These are phyloP conservation scores for Chrysopogon serrulatus DNA, from an alignment of 176 grass and related monocot species.

Conservation along the genomic window DNA sequence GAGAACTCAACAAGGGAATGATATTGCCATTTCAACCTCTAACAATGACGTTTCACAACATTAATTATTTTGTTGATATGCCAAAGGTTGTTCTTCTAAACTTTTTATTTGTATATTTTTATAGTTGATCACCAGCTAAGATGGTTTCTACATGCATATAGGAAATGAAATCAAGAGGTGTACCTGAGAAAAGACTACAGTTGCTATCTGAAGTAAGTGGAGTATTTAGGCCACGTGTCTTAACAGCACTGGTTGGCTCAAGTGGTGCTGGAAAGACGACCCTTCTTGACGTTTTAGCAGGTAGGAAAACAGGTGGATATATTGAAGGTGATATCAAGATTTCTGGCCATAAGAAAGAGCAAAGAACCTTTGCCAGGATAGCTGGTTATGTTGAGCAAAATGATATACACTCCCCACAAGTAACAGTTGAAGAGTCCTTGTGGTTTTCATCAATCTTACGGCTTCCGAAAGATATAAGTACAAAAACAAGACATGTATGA, in stretches of 20 bases:
- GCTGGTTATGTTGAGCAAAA: conserved; percentile 90
- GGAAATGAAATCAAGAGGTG: conserved; percentile 53
- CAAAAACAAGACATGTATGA: conserved; percentile 49
- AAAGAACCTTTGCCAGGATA: conserved; percentile 69
- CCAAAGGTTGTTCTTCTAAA: conserved; percentile 49
- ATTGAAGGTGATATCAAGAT: conserved; percentile 73
- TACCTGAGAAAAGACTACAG: conserved; percentile 51
- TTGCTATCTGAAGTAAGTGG: conserved; percentile 60
- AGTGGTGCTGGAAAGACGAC: conserved; percentile 86
- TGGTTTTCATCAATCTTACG: conserved; percentile 72
- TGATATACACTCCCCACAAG: conserved; percentile 81
- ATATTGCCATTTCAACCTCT: conserved; percentile 65
- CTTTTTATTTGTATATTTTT: background rate
- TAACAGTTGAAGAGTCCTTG: conserved; percentile 74
- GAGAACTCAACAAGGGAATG: conserved; percentile 44
- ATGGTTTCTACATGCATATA: conserved; percentile 10
- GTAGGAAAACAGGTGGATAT: conserved; percentile 69
- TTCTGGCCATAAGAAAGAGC: conserved; percentile 65
- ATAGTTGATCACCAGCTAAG: background rate
- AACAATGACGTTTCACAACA: conserved; percentile 64
- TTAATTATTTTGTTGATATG: conserved; percentile 67
- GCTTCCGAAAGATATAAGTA: conserved; percentile 47
- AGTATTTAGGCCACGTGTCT: conserved; percentile 61
- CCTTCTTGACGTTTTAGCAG: conserved; percentile 73
- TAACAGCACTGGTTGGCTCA: conserved; percentile 76